Evolutionary conservation across 2,329 filamentous ascomycete genomes (phyloP), one percentile per base, ranked within the genome.

Genomic region (Microdochium paspali): DNA sequence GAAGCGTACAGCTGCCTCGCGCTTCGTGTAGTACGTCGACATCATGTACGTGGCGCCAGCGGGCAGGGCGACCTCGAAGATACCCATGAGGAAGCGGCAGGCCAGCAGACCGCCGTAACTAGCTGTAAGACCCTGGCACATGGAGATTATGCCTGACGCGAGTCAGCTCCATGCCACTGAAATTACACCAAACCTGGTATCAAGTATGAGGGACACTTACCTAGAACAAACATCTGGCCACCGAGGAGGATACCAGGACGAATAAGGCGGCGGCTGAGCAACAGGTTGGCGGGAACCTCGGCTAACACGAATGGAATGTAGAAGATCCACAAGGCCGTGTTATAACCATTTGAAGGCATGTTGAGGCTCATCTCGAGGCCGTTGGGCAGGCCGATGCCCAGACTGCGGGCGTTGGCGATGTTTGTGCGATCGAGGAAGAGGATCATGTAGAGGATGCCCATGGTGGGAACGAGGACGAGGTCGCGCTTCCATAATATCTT

Each of bases 71-170:
- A 54, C 51, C 46, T 95, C 89, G 58, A 95, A 95, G 3, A 85
- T 78, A 46, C 84, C 82, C 70, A 90, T 89, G 26, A 95, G 69
- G 50, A 95, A 56, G 28, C 62, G 58, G 40, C 58, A 39, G 32
- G 51, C 50, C 45, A 62, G 52, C 32, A 69, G 57, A 2, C 67
- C 68, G 18, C 57, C 58, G 28, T 70, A 72, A 28, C 59, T 66
- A 24, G 53, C 44, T 0, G 66, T 67, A 2, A 71, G 49, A 1
- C 69, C 69, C 50, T 70, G 66, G 24, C 67, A 70, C 53, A 68
- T 61, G 1, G 66, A 66, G 12, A 71, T 51, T 18, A 71, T 53
- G 2, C 67, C 68, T 69, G 49, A 28, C 44, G 9, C 2, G 24
- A 28, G 20, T 4, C 10, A 40, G n/a, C n/a, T 25, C 10, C 9